A percentile compares a stretch with the other conserved stretches of the same genome.
These are phyloP conservation scores for Paramyrothecium roridum DNA, from an alignment of 2,329 filamentous ascomycete species.

Conservation along the genomic window DNA sequence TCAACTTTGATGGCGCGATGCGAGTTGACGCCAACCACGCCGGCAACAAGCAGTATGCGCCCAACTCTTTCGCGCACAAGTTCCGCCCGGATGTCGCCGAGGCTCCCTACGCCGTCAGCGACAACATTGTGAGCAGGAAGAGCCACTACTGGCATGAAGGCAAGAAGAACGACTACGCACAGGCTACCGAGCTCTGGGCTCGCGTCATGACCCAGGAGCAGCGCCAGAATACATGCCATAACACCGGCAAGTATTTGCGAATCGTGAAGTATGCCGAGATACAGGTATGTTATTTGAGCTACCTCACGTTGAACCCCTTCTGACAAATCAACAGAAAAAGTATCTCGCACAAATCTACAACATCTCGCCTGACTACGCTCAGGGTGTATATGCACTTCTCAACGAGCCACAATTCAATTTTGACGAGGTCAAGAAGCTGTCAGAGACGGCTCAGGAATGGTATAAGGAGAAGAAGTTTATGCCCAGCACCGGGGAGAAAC, in stretches of 20 bases:
- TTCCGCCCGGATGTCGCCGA: conserved; percentile 3
- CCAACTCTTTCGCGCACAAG: conserved; percentile 39
- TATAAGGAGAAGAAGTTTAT: conserved; percentile 43
- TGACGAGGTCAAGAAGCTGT: conserved; percentile 38
- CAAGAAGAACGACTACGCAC: conserved; percentile 48
- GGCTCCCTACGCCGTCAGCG: conserved; percentile 36
- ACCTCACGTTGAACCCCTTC: background rate
- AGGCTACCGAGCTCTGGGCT: conserved; percentile 44
- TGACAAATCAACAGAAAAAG: conserved; percentile 24
- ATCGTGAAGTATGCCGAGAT: conserved; percentile 40
- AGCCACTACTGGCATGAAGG: conserved; percentile 54
- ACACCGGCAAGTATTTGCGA: conserved; percentile 43
- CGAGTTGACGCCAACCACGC: conserved; percentile 1
- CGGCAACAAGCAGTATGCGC: background rate
- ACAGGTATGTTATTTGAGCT: conserved; percentile 22
- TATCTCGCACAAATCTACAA: conserved; percentile 43
- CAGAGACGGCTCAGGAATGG: conserved; percentile 39
- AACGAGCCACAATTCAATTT: conserved; percentile 41
- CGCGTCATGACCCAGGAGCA: conserved; percentile 43
- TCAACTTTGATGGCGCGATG: background rate
- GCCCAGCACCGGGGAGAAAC: conserved; percentile 31
- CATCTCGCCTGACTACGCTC: conserved; percentile 42
- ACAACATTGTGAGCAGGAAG: conserved; percentile 48
- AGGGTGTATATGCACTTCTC: conserved; percentile 42
- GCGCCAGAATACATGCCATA: conserved; percentile 41